These are phyloP conservation scores for Aureobasidium leucospermi DNA, from an alignment of 2,329 filamentous ascomycete species.

Conservation along the genomic window DNA sequence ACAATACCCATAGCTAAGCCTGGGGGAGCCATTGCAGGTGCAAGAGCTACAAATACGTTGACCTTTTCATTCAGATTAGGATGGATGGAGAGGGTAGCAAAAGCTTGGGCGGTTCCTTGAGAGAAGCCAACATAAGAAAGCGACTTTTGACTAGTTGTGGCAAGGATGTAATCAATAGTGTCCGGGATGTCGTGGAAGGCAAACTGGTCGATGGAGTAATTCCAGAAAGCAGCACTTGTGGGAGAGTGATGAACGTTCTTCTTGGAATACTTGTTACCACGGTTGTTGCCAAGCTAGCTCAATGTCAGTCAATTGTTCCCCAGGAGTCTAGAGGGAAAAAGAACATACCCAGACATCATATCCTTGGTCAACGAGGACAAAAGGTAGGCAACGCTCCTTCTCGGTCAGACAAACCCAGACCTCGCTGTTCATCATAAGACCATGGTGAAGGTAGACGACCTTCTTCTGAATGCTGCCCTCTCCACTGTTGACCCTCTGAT, in stretches of 20 bases:
- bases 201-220: conserved; percentile 98
- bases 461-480: conserved; percentile 64
- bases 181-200: conserved; percentile 96
- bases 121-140: conserved; percentile 96
- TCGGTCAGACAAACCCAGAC: conserved; percentile 95
- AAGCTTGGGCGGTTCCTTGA: conserved; percentile 93
- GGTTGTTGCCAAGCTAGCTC: conserved; percentile 79
- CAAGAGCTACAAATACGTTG: conserved; percentile 91
- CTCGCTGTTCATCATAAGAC: conserved; percentile 96
- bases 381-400: conserved; percentile 76
- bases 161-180: conserved; percentile 84
- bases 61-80: conserved; percentile 86
- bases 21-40: conserved; percentile 92
- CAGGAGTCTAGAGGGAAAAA: neutral
- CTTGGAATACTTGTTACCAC: conserved; percentile 98
- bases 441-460: conserved; percentile 91
- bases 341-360: conserved; percentile 85
- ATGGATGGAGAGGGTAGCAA: conserved; percentile 86
- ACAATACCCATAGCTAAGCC: conserved; percentile 86
- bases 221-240: conserved; percentile 75
- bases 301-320: conserved; percentile 19
- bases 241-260: conserved; percentile 76
- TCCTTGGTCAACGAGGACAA: conserved; percentile 78
- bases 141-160: conserved; percentile 72
- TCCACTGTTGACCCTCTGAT: conserved; percentile 67